phyloP scores from a whole-genome alignment of 371 early-diverging fungal species.

The Capillidium heterosporum region DNA sequence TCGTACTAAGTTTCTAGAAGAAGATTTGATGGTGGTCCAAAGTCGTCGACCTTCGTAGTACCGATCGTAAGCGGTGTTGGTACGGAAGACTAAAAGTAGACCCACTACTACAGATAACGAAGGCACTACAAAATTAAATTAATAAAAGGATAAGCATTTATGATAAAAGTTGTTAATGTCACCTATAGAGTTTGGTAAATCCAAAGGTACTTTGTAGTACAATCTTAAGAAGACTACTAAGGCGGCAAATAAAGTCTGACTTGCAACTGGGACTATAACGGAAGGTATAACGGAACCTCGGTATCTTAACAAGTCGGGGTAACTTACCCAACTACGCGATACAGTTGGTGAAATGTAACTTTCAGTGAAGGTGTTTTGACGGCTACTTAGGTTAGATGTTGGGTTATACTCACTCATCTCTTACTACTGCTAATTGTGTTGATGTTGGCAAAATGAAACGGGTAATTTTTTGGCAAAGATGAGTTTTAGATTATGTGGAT shows the following conservation, averaged over 20 bases:
- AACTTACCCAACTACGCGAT: neutral
- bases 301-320: constrained; percentile 1
- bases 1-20: constrained; percentile 38
- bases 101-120: constrained; percentile 24
- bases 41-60: constrained; percentile 18
- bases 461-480: no score
- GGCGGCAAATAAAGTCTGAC: neutral
- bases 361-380: no score
- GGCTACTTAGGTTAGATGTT: no score
- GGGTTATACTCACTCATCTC: no score
- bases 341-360: neutral
- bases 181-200: no score
- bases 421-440: no score
- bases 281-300: constrained; percentile 3
- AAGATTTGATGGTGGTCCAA: constrained; percentile 15
- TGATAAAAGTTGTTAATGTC: neutral
- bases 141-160: neutral
- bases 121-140: neutral
- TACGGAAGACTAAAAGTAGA: constrained; percentile 52
- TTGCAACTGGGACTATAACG: neutral
- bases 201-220: neutral
- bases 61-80: constrained; percentile 58
- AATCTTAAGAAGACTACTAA: neutral
- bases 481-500: no score
- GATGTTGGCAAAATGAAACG: no score